Conservation (phyloP, 2,329 filamentous ascomycete species). For the Iodosphaeria phyllophila region DNA sequence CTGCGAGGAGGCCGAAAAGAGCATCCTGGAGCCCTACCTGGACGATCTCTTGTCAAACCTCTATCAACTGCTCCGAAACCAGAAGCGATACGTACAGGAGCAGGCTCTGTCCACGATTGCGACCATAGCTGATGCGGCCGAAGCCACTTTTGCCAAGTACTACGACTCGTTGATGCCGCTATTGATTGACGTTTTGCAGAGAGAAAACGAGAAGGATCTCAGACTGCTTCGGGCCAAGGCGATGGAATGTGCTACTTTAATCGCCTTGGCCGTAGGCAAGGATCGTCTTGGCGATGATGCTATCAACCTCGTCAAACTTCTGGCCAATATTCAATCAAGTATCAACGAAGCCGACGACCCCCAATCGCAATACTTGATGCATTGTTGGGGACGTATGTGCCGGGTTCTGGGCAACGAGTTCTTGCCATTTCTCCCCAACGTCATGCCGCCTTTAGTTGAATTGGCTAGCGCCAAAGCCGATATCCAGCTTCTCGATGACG, state of each 20-base stretch:
- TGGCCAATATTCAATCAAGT: conserved; percentile 70
- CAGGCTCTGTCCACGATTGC: conserved; percentile 95
- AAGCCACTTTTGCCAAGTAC: conserved; percentile 86
- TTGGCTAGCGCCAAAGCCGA: conserved; percentile 91
- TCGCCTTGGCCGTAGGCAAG: conserved; percentile 86
- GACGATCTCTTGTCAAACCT: conserved; percentile 73
- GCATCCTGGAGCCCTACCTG: conserved; percentile 78
- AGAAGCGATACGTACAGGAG: conserved; percentile 93
- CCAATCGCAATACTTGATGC: conserved; percentile 89
- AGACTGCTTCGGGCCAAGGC: conserved; percentile 84
- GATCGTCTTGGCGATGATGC: conserved; percentile 81
- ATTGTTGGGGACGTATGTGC: conserved; percentile 99
- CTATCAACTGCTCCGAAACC: conserved; percentile 72
- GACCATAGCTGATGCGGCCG: conserved; percentile 95
- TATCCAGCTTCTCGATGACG: conserved; percentile 87
- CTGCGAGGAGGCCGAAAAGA: conserved; percentile 93
- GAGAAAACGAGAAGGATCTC: conserved; percentile 87
- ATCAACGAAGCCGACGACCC: conserved; percentile 88
- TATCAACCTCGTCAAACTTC: conserved; percentile 66
- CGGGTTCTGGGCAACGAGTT: conserved; percentile 82
- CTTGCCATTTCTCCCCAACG: conserved; percentile 74
- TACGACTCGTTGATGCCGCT: conserved; percentile 94
- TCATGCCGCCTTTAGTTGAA: conserved; percentile 86
- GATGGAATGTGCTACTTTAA: conserved; percentile 96
- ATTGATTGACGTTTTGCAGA: conserved; percentile 71